These are phyloP conservation scores for Rhexocercosporidium sp. DNA, from an alignment of 2,329 filamentous ascomycete species.

Conservation along the genomic window DNA sequence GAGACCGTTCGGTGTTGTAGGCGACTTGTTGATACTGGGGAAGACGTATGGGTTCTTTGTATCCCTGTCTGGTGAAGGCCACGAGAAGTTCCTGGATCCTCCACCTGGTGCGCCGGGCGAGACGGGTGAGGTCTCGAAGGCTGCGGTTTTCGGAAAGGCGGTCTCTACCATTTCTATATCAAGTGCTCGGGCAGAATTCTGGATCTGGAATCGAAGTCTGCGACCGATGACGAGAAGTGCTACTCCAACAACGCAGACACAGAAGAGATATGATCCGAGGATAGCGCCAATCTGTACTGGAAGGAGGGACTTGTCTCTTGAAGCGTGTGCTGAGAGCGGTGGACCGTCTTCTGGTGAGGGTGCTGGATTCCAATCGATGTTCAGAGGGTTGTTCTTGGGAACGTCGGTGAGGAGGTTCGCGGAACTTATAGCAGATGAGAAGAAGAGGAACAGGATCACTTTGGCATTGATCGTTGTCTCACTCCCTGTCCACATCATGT, in stretches of 20 bases:
- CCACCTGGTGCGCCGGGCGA: conserved; percentile 38
- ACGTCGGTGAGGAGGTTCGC: conserved; percentile 30
- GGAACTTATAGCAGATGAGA: conserved; percentile 28
- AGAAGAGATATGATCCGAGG: conserved; percentile 80
- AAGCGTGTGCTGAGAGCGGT: conserved; percentile 60
- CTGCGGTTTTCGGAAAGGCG: conserved; percentile 46
- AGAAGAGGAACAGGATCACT: conserved; percentile 23
- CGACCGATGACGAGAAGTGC: conserved; percentile 66
- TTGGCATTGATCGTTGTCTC: conserved; percentile 31
- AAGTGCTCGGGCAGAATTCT: conserved; percentile 26
- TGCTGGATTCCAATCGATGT: conserved; percentile 59
- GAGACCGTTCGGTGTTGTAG: conserved; percentile 41
- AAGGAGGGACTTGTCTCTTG: conserved; percentile 67
- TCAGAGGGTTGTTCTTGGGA: conserved; percentile 32
- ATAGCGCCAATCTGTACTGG: conserved; percentile 85
- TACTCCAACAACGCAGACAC: conserved; percentile 74
- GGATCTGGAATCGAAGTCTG: conserved; percentile 50
- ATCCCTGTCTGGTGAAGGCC: conserved; percentile 51
- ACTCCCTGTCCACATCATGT: conserved; percentile 33
- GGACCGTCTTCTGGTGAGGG: conserved; percentile 66
- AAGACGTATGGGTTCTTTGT: conserved; percentile 50
- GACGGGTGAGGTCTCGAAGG: conserved; percentile 13
- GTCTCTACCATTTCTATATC: conserved; percentile 47
- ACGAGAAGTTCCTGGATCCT: conserved; percentile 52
- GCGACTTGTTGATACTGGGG: conserved; percentile 47